Evolutionary conservation across 2,329 filamentous ascomycete genomes (phyloP).

Genomic region (Sarocladium kiliense): DNA sequence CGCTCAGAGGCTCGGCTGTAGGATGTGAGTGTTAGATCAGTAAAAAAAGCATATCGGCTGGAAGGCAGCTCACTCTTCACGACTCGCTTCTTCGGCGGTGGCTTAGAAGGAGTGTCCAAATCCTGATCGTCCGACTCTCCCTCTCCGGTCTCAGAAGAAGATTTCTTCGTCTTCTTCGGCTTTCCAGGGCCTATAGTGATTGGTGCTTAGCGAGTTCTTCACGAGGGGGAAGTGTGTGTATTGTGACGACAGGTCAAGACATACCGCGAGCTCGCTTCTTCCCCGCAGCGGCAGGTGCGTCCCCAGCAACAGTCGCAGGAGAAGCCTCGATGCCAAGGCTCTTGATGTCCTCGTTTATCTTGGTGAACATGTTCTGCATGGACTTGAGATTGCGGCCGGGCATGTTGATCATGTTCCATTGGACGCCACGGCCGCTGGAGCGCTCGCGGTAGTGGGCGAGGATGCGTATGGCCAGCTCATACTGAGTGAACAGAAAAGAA

Average conservation of each 20-base stretch:
- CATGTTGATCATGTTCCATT: slow-evolving; percentile 30
- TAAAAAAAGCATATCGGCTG: not conserved
- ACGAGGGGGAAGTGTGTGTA: too few relatives aligned
- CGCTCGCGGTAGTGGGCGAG: slow-evolving; percentile 23
- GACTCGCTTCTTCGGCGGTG: not conserved
- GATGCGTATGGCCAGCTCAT: slow-evolving; percentile 30
- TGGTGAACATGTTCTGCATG: slow-evolving; percentile 31
- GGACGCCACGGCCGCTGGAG: slow-evolving; percentile 26
- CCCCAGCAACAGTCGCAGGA: not conserved
- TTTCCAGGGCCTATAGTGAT: too few relatives aligned
- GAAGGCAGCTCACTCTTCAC: not conserved
- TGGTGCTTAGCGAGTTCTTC: too few relatives aligned
- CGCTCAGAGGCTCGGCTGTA: not conserved
- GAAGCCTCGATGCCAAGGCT: slow-evolving; percentile 19
- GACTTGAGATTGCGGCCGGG: slow-evolving; percentile 32
- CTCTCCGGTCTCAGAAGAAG: not conserved
- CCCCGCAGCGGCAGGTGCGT: not conserved
- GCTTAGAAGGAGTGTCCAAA: not conserved
- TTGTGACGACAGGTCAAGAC: too few relatives aligned
- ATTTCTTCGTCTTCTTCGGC: not conserved
- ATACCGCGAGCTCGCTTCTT: slow-evolving; percentile 4
- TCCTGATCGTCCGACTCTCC: not conserved
- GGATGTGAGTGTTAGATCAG: not conserved
- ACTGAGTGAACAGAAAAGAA: slow-evolving; percentile 16
- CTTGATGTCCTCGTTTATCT: slow-evolving; percentile 27